Base-by-base conservation (phyloP, 1,139 yeast genomes). In the Blastobotrys niveus region DNA sequence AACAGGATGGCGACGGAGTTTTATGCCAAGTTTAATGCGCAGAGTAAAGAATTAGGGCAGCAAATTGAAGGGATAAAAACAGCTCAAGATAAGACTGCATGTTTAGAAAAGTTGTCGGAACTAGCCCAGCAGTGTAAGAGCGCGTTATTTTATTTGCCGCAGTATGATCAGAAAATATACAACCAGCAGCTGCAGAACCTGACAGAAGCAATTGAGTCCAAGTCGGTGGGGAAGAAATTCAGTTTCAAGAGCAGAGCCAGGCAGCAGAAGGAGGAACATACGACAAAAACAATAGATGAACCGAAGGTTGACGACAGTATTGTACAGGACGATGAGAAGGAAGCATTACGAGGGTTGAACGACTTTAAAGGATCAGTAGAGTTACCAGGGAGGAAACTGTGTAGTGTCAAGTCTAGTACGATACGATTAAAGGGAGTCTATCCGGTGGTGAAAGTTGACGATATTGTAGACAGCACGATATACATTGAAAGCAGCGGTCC, bases 401-500 rank as follows among this genome's bases (percentile, higher is more conserved):
- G n/a, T 12, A 24, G 26, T 22, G 9, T 52, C 7, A 43, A 44
- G 27, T 29, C 48, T 14, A 18, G 27, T 18, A 24, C 3, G 21
- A 18, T 36, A 5, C n/a, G 31, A 12, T 14, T 25, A 9, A 53
- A 51, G 24, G 37, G 48, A 5, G 26, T 52, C 18, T 49, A 22
- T 32, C 38, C 42, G 30, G 38, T 56, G 8, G 50, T 48, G 21
- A 45, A 48, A 19, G 27, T 60, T n/a, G 43, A 48, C 34, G 40
- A 55, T 29, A 34, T 58, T 25, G 33, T 36, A n/a, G 36, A 46
- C 34, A 52, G 60, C 14, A 47, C 54, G 7, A 47, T 61, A 1
- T 38, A 49, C 8, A 40, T 56, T 3, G 26, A 50, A 5, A 48
- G 62, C 14, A 38, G 47, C 9, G 62, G 65, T 17, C 54, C 66